Base-by-base conservation (phyloP, 2,329 filamentous ascomycete genomes). In the Pseudogymnoascus sp. region DNA sequence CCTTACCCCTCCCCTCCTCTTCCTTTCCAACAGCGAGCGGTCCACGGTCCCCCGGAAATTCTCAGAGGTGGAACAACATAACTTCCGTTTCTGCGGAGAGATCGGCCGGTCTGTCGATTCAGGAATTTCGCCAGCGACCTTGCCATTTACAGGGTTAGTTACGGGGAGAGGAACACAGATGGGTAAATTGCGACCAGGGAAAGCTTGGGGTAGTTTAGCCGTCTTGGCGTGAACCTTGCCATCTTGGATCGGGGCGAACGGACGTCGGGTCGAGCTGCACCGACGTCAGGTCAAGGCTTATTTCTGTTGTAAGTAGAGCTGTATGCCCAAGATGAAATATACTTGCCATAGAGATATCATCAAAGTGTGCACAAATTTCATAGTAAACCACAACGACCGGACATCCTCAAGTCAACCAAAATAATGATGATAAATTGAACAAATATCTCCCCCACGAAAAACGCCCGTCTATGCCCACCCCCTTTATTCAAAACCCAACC, bases 21-120 rank as follows among this genome's bases (percentile, higher is more conserved):
- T 25, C 43, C n/a, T 28, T 50, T 28, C 43, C 25, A 30, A 30
- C 43, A 30, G 7, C 43, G 43, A 30, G 7, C 43, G 43, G 25
- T 30, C 25, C 38, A 41, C 22, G 38, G 18, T 1, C 4, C 9
- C 18, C 9, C 18, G 6, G 20, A 41, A 50, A 18, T 30, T 50
- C 43, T 50, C 25, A 50, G 43, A 50, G 43, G 43, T 50, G 43
- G 43, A 50, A 50, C 43, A 50, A 50, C 25, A 50, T 50, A 50
- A 50, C 25, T 50, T 50, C 43, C 43, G 43, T 50, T 30, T 50
- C 43, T 50, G 22, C 43, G 38, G 43, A 50, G n/a, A 5, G 43
- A 54, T 54, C 43, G 25, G 3, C 39, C 18, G 39, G 39, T 54
- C n/a, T 30, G n/a, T 54, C 25, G n/a, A 54, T 54, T 54, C 25